Evolutionary conservation across 805 yeast genomes (phyloP), one percentile per base, ranked within the genome.

Genomic region (Yarrowia sp.): DNA sequence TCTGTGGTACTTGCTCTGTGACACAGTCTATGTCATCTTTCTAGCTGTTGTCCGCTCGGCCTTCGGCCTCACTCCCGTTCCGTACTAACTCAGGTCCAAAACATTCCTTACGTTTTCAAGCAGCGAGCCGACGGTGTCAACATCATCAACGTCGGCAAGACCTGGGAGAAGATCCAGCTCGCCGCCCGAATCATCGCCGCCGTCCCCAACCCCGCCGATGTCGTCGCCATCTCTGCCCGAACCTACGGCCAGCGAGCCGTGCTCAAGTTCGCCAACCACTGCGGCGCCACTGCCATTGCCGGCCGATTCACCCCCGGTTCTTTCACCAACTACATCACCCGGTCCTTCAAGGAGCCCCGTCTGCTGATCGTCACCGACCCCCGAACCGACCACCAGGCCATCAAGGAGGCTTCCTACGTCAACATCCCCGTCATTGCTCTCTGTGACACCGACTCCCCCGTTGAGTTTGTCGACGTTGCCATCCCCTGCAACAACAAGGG

Each of bases 241-340:
- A 92, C 97, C 74, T 93, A 89, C 83, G 99, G 99, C 78, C 99
- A 94, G 85, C 94, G 99, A 86, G 99, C 99, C 77, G 99, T 93
- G 73, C 87, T 94, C 81, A 94, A 94, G 85, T 94, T 88, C 78
- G 97, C 99, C 78, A 90, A 97, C 74, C 98, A 94, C 92, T 92
- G 98, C 74, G 98, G 98, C 81, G 97, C 99, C 73, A 93, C 98
- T 73, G 92, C 99, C 79, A 93, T 94, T 83, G 99, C 99, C 74
- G 99, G 99, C 83, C 91, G 99, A 85, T 94, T 94, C 89, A 94
- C 99, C 75, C 99, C 99, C 83, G 99, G 99, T 90, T 87, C 88
- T 84, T 94, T 94, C 94, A 94, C 99, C 80, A 94, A 94, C 86
- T 94, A 94, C 85, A 94, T 93, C 85, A 94, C 99, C 82, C 93